Conservation (phyloP, 306 rosid species). For the Corylus avellana region DNA sequence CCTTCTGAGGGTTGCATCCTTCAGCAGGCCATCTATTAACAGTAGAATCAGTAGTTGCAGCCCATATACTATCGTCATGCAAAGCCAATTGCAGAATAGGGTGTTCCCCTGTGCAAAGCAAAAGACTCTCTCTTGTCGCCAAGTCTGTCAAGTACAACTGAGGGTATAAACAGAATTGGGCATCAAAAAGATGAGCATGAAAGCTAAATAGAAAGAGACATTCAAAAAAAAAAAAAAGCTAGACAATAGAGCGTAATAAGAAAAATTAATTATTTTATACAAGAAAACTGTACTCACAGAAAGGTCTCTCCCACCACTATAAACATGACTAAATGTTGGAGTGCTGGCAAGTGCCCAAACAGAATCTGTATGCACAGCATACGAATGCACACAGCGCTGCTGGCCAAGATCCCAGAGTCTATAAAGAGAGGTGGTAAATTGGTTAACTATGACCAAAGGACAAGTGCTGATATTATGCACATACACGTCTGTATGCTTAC, state of each 20-base stretch:
- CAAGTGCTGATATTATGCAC: neutral
- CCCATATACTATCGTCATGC: slow-evolving; percentile 86
- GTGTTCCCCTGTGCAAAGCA: slow-evolving; percentile 89
- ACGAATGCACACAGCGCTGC: slow-evolving; percentile 96
- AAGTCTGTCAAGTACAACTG: slow-evolving; percentile 97
- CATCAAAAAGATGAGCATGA: slow-evolving; percentile 41
- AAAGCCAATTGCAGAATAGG: slow-evolving; percentile 84
- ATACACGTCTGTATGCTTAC: neutral
- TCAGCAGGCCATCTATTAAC: slow-evolving; percentile 92
- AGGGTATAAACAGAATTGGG: slow-evolving; percentile 47
- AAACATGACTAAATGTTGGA: slow-evolving; percentile 92
- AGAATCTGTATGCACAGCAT: slow-evolving; percentile 99
- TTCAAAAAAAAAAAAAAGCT: neutral
- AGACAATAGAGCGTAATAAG: slow-evolving; percentile 10
- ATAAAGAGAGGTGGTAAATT: slow-evolving; percentile 31
- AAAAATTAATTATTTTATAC: slow-evolving; percentile 11
- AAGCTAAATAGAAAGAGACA: slow-evolving; percentile 26
- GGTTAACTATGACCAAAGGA: slow-evolving; percentile 23
- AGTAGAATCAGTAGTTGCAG: slow-evolving; percentile 88
- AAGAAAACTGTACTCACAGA: slow-evolving; percentile 72
- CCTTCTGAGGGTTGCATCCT: slow-evolving; percentile 77
- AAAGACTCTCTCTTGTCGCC: slow-evolving; percentile 95
- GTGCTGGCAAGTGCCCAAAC: slow-evolving; percentile 99
- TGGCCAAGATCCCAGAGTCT: slow-evolving; percentile 99
- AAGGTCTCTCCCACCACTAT: slow-evolving; percentile 96